Evolutionary conservation across 768 basidiomycete species (phyloP).

Genomic region (Suillus bovinus): DNA sequence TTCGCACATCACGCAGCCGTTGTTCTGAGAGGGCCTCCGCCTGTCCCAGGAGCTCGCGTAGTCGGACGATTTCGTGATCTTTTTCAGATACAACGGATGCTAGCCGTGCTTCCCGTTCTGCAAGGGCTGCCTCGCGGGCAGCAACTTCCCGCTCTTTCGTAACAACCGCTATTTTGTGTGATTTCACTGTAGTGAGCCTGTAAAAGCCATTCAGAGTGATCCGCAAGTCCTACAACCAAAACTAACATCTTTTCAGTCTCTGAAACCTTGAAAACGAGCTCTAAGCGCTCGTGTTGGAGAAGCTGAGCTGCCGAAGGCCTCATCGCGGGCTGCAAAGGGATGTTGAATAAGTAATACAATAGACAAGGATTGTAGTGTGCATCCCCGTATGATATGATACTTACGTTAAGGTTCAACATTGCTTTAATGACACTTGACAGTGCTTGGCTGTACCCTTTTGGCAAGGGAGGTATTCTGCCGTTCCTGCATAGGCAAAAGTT

Average conservation of each 20-base stretch:
- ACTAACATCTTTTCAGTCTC: slow-evolving; percentile 80
- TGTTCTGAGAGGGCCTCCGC: slow-evolving; percentile 43
- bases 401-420: slow-evolving; percentile 84
- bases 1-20: slow-evolving; percentile 57
- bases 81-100: slow-evolving; percentile 49
- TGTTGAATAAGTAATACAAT: not conserved
- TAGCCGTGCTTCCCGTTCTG: slow-evolving; percentile 57
- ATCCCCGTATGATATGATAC: slow-evolving; percentile 15
- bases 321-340: slow-evolving; percentile 68
- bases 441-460: slow-evolving; percentile 76
- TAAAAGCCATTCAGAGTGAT: not conserved
- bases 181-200: slow-evolving; percentile 67
- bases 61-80: slow-evolving; percentile 58
- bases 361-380: slow-evolving; percentile 11
- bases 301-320: slow-evolving; percentile 81
- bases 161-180: slow-evolving; percentile 54
- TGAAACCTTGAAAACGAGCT: slow-evolving; percentile 66
- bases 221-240: slow-evolving; percentile 1
- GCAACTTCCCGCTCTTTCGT: slow-evolving; percentile 66
- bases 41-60: slow-evolving; percentile 43
- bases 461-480: slow-evolving; percentile 89
- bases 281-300: slow-evolving; percentile 76
- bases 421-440: slow-evolving; percentile 76
- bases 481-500: slow-evolving; percentile 45
- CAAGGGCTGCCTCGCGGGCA: slow-evolving; percentile 53